Evolutionary conservation across 2,329 filamentous ascomycete species (phyloP).

Genomic region (Aspergillus sp.): DNA sequence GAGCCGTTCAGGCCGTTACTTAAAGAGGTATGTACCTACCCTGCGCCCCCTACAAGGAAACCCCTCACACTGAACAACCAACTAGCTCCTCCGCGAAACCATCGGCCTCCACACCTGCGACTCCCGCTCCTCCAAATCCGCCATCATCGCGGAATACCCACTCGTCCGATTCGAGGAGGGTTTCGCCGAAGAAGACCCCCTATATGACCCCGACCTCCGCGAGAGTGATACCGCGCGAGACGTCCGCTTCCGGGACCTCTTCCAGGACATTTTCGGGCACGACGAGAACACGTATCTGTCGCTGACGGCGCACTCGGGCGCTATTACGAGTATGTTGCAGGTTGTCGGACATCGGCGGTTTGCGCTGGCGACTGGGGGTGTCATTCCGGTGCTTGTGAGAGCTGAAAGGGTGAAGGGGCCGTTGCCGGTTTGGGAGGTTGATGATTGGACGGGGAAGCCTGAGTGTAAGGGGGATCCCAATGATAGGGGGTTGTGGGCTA

Average conservation of each 20-base stretch:
- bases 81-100: conserved; percentile 55
- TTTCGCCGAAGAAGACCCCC: conserved; percentile 55
- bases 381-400: conserved; percentile 53
- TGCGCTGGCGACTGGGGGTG: conserved; percentile 48
- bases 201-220: conserved; percentile 51
- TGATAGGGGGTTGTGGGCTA: background rate
- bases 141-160: conserved; percentile 52
- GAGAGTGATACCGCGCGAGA: conserved; percentile 53
- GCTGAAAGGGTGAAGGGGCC: conserved; percentile 31
- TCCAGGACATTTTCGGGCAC: conserved; percentile 54
- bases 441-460: conserved; percentile 26
- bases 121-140: conserved; percentile 50
- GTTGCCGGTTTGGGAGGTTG: conserved; percentile 19
- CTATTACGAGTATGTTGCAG: conserved; percentile 55
- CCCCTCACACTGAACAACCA: too few species aligned
- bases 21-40: conserved; percentile 47
- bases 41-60: too few species aligned
- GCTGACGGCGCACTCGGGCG: conserved; percentile 60
- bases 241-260: conserved; percentile 43
- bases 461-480: conserved; percentile 17
- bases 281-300: conserved; percentile 52
- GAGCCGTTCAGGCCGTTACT: conserved; percentile 54
- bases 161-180: conserved; percentile 52
- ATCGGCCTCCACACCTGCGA: conserved; percentile 64
- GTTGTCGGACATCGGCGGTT: conserved; percentile 49